Base-by-base conservation (phyloP, 2,329 filamentous ascomycete genomes). In the Xylaria sp. region DNA sequence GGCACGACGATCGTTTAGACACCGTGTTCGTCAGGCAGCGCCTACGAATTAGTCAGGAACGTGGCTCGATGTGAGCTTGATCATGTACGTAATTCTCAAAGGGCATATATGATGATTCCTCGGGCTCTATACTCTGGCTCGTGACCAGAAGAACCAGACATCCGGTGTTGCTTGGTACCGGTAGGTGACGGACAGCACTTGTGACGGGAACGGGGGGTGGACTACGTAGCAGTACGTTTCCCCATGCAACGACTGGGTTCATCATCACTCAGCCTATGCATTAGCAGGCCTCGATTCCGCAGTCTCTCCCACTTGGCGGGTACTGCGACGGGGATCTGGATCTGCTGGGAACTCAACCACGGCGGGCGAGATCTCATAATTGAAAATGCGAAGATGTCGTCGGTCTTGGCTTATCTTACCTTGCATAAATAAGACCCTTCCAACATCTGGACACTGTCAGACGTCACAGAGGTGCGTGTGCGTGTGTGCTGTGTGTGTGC, bases 21-120 rank as follows among this genome's bases (percentile, higher is more conserved):
- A 71, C 69, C 69, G 69, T 71, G 69, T 71, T 71, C 69, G 63
- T 64, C 57, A 25, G 50, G 54, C 46, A 56, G 34, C 61, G 48
- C 25, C 39, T n/a, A 60, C 54, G 28, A 58, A 63, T 63, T 32
- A 28, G 50, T 57, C 57, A 62, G 59, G 51, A 65, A 70, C 65
- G 63, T 70, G 65, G 58, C 57, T 66, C 50, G 41, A 55, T 61
- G 54, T 65, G 62, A 61, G 63, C 69, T 57, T 64, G 55, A 32
- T 65, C 54, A 66, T 71, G 69, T 71, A 64, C 66, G 66, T 71
- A 69, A 71, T 69, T 50, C 59, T 55, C 58, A 66, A 59, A 54
- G 54, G 67, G 57, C 46, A 20, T 48, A 20, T 34, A 66, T 63
- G 7, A 23, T 48, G 25, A 25, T 54, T 63, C 20, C 48, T 68